A percentile compares a stretch with the other conserved stretches of the same genome.
phyloP scores from a whole-genome alignment of 1,139 yeast species.

The Diutina rugosa region DNA sequence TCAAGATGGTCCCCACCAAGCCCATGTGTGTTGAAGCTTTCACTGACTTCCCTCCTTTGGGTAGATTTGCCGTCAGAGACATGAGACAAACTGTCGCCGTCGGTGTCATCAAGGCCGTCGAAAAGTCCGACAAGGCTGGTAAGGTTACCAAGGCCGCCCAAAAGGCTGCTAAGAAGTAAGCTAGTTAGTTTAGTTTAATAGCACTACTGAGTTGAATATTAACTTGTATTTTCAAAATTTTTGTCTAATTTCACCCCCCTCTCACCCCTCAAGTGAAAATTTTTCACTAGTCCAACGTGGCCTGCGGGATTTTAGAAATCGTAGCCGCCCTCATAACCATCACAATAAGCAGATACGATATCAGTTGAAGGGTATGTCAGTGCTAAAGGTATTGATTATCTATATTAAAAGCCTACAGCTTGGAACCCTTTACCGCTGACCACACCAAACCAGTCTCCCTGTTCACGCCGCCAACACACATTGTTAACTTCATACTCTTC shows the following conservation, averaged over 20 bases:
- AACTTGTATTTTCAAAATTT: background rate
- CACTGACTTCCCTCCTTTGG: conserved; percentile 97
- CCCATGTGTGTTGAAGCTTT: conserved; percentile 96
- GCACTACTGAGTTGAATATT: conserved; percentile 1
- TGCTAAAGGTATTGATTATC: background rate
- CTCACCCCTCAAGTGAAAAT: background rate
- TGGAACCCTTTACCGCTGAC: conserved; percentile 75
- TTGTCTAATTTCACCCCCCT: background rate
- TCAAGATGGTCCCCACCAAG: conserved; percentile 85
- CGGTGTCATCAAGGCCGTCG: conserved; percentile 98
- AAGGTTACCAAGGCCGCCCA: conserved; percentile 99
- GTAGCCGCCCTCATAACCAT: background rate
- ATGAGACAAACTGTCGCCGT: conserved; percentile 99
- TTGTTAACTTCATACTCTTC: conserved; percentile 63
- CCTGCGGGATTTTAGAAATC: background rate
- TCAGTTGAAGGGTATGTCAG: background rate
- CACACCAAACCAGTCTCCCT: conserved; percentile 73
- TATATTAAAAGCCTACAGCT: conserved; percentile 26
- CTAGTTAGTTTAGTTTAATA: conserved; percentile 5
- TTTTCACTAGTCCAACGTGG: background rate
- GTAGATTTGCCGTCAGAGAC: conserved; percentile 99
- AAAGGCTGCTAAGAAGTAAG: conserved; percentile 96
- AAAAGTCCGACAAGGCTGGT: conserved; percentile 88
- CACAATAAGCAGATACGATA: no score
- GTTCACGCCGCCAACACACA: conserved; percentile 53